These are phyloP conservation scores for Ballota nigra DNA, from an alignment of 257 asterid species.

Conservation along the genomic window DNA sequence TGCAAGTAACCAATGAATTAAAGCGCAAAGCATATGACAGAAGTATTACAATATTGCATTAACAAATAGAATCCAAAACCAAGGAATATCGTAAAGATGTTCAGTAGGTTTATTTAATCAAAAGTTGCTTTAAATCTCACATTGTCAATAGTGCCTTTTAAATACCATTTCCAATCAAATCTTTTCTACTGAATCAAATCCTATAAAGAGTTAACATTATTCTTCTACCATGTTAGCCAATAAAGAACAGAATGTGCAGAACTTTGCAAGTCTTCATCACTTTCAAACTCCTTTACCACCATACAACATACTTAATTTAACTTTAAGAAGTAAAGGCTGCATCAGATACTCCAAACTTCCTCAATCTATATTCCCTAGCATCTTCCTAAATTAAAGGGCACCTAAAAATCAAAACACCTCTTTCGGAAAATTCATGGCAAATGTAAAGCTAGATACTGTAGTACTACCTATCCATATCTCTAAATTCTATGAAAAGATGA, in stretches of 20 bases:
- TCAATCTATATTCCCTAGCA: neutral
- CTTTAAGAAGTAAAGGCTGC: neutral
- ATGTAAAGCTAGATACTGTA: neutral
- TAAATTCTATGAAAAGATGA: neutral
- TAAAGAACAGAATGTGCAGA: too few relatives aligned
- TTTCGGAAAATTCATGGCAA: neutral
- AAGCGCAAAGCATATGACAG: slow-evolving; percentile 4
- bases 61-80: neutral
- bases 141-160: neutral
- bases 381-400: too few relatives aligned
- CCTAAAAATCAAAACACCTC: neutral
- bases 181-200: slow-evolving; percentile 18
- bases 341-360: neutral
- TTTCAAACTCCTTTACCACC: too few relatives aligned
- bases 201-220: too few relatives aligned
- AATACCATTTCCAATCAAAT: neutral
- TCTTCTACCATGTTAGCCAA: too few relatives aligned
- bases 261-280: too few relatives aligned
- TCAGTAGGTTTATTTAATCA: neutral
- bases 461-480: neutral
- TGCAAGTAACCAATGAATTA: neutral
- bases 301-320: too few relatives aligned
- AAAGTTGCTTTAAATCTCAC: neutral
- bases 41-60: neutral
- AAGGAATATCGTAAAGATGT: neutral